Conservation (phyloP, 2,329 filamentous ascomycete genomes). For the Huntiella moniliformis region DNA sequence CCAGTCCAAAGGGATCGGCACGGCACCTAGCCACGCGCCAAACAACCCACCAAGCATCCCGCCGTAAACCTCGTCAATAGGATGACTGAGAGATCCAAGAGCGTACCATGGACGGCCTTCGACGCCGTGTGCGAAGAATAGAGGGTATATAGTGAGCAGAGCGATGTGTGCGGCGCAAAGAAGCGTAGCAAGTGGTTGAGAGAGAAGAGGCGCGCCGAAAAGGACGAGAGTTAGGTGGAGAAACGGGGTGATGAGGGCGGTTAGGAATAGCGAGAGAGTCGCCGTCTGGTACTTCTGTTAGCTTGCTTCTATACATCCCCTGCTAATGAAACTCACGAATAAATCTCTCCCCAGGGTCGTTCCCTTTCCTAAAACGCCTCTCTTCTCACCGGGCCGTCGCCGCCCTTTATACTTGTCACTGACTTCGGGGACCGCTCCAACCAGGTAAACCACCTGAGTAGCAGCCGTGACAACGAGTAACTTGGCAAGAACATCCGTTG, state of each 20-base stretch:
- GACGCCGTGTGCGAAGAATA: conserved; percentile 74
- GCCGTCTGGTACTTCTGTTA: conserved; percentile 1
- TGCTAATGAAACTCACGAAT: conserved; percentile 23
- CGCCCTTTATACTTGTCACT: conserved; percentile 21
- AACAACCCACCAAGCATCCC: conserved; percentile 57
- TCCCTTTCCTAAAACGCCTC: conserved; percentile 24
- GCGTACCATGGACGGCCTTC: conserved; percentile 52
- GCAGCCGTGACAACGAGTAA: conserved; percentile 43
- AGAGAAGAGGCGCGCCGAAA: conserved; percentile 79
- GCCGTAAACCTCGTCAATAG: conserved; percentile 71
- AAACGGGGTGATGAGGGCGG: conserved; percentile 48
- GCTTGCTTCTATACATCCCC: not conserved
- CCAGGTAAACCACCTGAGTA: conserved; percentile 45
- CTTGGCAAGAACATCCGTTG: conserved; percentile 41
- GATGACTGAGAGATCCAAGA: conserved; percentile 46
- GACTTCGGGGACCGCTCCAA: conserved; percentile 45
- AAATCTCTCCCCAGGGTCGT: conserved; percentile 23
- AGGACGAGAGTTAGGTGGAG: conserved; percentile 53
- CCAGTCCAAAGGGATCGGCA: conserved; percentile 94
- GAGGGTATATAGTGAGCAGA: conserved; percentile 55
- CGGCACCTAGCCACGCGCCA: conserved; percentile 81
- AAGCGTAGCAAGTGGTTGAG: conserved; percentile 58
- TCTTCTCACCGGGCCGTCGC: not conserved
- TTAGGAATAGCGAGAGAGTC: conserved; percentile 33
- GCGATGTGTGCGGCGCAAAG: conserved; percentile 69